Base-by-base conservation (phyloP, 2,329 filamentous ascomycete genomes). In the Periglandula ipomoeae region DNA sequence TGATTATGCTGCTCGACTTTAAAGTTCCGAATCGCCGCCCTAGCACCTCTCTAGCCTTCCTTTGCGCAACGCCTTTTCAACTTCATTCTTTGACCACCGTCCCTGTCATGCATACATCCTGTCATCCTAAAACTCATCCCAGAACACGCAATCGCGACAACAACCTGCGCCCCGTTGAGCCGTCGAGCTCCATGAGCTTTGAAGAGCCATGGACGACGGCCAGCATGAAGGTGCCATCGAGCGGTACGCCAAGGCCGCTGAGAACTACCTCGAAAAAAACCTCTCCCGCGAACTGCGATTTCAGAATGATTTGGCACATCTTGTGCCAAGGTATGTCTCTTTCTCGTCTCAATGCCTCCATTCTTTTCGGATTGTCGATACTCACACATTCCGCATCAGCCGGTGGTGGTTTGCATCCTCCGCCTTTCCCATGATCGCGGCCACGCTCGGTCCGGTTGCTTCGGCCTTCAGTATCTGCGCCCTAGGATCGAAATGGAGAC, bases 381-480 rank as follows among this genome's bases (percentile, higher is more conserved):
- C 44, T 47, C 15, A 44, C 40, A 34, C 17, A 35, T 26, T 38
- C 27, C 35, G 34, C n/a, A 8, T n/a, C 50, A 79, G 76, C 49
- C 76, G 76, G 19, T 83, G 78, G 78, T 84, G 79, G 79, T 75
- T 82, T 58, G 74, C 78, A 23, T 79, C 78, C 3, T 78, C 79
- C 1, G 79, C 76, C 9, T 82, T 90, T 53, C 87, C 86, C 27
- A 80, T 96, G 61, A 76, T 93, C 10, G 88, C 89, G 2, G 89
- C 88, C 30, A 89, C 89, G 0, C 76, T 93, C 2, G 89, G 88
- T 1, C 90, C 90, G 0, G 78, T 95, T 9, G 90, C 90, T 3
- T 95, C 90, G 50, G 82, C 93, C 26, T 85, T 93, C 66, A 91
- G 85, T 50, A 89, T 95, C 50, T 89, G 86, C 52, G 87, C 89